Percentiles rank a stretch among this genome's conserved stretches.
Conservation (phyloP, 345 rosid genomes). For the Zanthoxylum bungeanum region DNA sequence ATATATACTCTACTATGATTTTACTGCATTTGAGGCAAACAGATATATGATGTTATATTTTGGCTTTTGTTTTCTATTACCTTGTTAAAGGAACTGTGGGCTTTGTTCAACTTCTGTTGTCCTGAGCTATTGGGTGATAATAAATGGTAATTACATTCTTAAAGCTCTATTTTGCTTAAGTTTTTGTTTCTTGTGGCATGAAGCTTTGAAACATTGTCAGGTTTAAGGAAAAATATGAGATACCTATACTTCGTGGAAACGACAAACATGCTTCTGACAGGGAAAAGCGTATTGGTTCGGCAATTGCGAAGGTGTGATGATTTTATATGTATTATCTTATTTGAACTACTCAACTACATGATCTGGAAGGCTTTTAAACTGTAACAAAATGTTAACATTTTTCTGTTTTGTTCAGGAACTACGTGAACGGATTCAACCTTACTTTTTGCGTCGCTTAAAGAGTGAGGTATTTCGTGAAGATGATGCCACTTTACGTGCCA, state of each 20-base stretch:
- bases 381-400: not conserved
- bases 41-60: not conserved
- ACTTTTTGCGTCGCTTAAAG: slow-evolving; percentile 88
- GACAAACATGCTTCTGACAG: slow-evolving; percentile 90
- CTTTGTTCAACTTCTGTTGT: slow-evolving; percentile 90
- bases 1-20: not conserved
- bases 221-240: slow-evolving; percentile 83
- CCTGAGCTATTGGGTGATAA: slow-evolving; percentile 83
- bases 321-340: slow-evolving; percentile 6
- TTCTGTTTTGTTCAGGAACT: slow-evolving; percentile 48
- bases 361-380: too few relatives aligned
- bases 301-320: slow-evolving; percentile 75
- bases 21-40: slow-evolving; percentile 8
- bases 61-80: slow-evolving; percentile 5
- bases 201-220: slow-evolving; percentile 33
- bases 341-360: too few relatives aligned
- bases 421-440: slow-evolving; percentile 88
- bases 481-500: slow-evolving; percentile 39
- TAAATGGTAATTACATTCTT: slow-evolving; percentile 53
- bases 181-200: slow-evolving; percentile 21
- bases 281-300: slow-evolving; percentile 86
- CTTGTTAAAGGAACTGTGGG: slow-evolving; percentile 81
- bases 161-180: slow-evolving; percentile 11
- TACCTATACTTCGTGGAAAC: slow-evolving; percentile 76
- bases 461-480: slow-evolving; percentile 74